Evolutionary conservation across 2,329 filamentous ascomycete species (phyloP), one percentile per base, ranked within the genome.

Genomic region (Eutypella sp.): DNA sequence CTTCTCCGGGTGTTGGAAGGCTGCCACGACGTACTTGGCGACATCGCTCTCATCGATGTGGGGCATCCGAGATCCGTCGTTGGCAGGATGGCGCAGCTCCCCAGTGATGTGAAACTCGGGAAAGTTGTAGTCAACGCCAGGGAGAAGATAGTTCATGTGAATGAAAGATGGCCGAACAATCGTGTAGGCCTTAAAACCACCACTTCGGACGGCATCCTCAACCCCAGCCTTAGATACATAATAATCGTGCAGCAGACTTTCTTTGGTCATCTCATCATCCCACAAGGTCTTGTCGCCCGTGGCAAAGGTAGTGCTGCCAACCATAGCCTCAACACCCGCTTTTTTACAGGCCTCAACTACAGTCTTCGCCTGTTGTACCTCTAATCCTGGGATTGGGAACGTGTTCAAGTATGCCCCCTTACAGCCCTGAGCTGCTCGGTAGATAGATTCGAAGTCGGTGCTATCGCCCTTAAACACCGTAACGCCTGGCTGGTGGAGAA

Each of bases 381-480:
- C 65, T 0, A 65, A 22, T 1, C 51, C 53, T 4, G 50, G 53
- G 39, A 51, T 46, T 31, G 54, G 51, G 9, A 51, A 45, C 3
- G 55, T 58, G 47, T 56, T 56, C 34, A 58, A 40, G 44, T 45
- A 58, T 11, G 51, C 64, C 2, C 57, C 64, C 1, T 53, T 53
- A 42, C 64, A 67, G 25, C 65, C 67, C 20, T 60, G 50, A 0
- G 65, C 64, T 2, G 67, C 67, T 27, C 38, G 29, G 24, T 53
- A 54, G 20, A 69, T 50, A 0, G 52, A 59, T 0, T 67, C 60
- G n/a, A 56, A 53, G 16, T 66, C 57, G 6, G 48, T 53, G 50
- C 59, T 67, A 11, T 67, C 61, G 8, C 66, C 66, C 41, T 68
- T 49, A 48, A 69, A 68, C 18, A 69, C 8, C 0, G 59, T 66